Base-by-base conservation (phyloP, 2,329 filamentous ascomycete species). In the Cercospora zeae-maydis region DNA sequence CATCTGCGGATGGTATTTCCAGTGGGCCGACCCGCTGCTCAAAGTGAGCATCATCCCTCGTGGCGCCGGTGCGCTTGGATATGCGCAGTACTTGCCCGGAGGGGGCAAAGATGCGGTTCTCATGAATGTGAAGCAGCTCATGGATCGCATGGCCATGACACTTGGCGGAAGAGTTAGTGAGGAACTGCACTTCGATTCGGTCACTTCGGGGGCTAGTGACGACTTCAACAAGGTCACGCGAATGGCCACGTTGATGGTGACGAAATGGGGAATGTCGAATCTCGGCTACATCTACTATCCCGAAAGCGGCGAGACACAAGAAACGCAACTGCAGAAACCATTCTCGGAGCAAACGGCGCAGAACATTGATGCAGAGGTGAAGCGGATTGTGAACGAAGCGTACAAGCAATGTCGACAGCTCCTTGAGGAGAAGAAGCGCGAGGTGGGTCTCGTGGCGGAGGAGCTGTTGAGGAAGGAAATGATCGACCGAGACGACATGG, bases 111-210 rank as follows among this genome's bases (percentile, higher is more conserved):
- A 99, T 74, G 92, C 91, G 8, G 98, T 98, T 77, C 85, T 99
- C 67, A 95, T 99, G 93, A 96, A 89, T 74, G 88, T 91, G 67
- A 88, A 93, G 75, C 95, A 99, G 79, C 83, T 99, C 45, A 96
- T 98, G 91, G 95, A 99, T 77, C 92, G 95, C 70, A 99, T 99
- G 95, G 95, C 95, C 67, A 99, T 99, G 95, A 97, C 93, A 2
- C 88, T 99, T 60, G 95, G 93, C 70, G 95, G 95, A 1, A 92
- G 95, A 68, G 90, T 99, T 24, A 95, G 90, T 19, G 95, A 99
- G 79, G 95, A 99, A 78, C 81, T 99, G 7, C 93, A 99, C 79
- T 99, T 99, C 78, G 89, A 95, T 34, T 96, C 92, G 0, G 95
- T 99, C 19, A 99, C 95, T 1, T 95, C 91, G 52, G 95, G 95